Evolutionary conservation across 192 early-diverging fungal species (phyloP).

Genomic region (Umbelopsis ramanniana): DNA sequence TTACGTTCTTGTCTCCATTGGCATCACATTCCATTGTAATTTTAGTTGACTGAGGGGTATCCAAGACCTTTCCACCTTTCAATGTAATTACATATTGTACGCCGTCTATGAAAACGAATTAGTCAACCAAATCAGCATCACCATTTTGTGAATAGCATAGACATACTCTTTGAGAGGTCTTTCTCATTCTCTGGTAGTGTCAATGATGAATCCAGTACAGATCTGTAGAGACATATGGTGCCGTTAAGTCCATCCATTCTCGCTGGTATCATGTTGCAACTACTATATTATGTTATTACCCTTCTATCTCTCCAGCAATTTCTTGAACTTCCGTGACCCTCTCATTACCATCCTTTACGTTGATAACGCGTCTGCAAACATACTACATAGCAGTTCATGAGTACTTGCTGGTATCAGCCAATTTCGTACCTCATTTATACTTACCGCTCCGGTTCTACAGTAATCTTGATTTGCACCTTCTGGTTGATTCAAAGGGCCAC

Average conservation of each 20-base stretch:
- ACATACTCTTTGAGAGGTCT: conserved; percentile 36
- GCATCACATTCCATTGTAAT: conserved; percentile 40
- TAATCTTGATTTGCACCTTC: conserved; percentile 17
- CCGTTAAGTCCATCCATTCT: neutral
- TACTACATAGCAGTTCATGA: neutral
- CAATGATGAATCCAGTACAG: conserved; percentile 8
- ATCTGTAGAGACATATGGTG: conserved; percentile 2
- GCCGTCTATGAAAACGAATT: conserved; percentile 23
- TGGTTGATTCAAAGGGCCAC: conserved; percentile 27
- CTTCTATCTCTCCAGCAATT: conserved; percentile 19
- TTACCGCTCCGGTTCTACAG: conserved; percentile 35
- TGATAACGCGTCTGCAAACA: conserved; percentile 21
- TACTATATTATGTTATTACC: neutral
- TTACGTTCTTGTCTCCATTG: conserved; percentile 30
- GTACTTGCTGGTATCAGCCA: neutral
- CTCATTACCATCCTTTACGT: conserved; percentile 23
- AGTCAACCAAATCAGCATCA: too few species aligned
- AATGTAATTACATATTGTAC: conserved; percentile 28
- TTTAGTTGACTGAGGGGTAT: conserved; percentile 30
- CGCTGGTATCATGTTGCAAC: neutral
- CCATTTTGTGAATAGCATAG: too few species aligned
- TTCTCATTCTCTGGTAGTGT: conserved; percentile 14
- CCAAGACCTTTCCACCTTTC: conserved; percentile 29
- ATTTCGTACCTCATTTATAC: neutral
- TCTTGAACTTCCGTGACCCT: conserved; percentile 19